phyloP scores from a whole-genome alignment of 768 basidiomycete species.

The Leccinum imitatum region DNA sequence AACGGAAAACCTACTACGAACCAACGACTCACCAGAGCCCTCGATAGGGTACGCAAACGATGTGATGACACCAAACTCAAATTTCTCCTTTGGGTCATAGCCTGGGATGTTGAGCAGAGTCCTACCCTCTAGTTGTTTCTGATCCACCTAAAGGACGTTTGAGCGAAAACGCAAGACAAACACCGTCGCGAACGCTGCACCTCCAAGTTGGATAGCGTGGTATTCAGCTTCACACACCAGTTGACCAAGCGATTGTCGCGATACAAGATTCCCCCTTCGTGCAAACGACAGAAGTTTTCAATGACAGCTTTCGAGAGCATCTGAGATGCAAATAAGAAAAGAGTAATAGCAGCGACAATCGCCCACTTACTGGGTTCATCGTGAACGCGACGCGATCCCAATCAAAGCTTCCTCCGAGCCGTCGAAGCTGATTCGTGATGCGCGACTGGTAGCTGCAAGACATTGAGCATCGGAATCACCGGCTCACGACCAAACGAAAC shows the following conservation, averaged over 20 bases:
- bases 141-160: slow-evolving; percentile 66
- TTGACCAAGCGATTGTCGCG: slow-evolving; percentile 96
- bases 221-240: slow-evolving; percentile 96
- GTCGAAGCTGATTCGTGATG: slow-evolving; percentile 84
- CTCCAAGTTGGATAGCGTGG: slow-evolving; percentile 97
- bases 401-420: slow-evolving; percentile 92
- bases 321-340: slow-evolving; percentile 33
- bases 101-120: slow-evolving; percentile 90
- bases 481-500: neutral
- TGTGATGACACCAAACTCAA: slow-evolving; percentile 95
- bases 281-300: slow-evolving; percentile 87
- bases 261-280: slow-evolving; percentile 91
- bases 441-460: slow-evolving; percentile 78
- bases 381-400: slow-evolving; percentile 96
- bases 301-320: slow-evolving; percentile 81
- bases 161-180: neutral
- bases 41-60: slow-evolving; percentile 96
- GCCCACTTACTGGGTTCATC: slow-evolving; percentile 72
- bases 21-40: slow-evolving; percentile 57
- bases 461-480: neutral
- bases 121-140: slow-evolving; percentile 82
- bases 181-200: slow-evolving; percentile 37
- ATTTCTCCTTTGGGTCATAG: slow-evolving; percentile 91
- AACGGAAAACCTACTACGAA: neutral
- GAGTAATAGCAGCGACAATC: neutral